phyloP scores from a whole-genome alignment of 2,329 filamentous ascomycete species.

The Juglanconis juglandina region DNA sequence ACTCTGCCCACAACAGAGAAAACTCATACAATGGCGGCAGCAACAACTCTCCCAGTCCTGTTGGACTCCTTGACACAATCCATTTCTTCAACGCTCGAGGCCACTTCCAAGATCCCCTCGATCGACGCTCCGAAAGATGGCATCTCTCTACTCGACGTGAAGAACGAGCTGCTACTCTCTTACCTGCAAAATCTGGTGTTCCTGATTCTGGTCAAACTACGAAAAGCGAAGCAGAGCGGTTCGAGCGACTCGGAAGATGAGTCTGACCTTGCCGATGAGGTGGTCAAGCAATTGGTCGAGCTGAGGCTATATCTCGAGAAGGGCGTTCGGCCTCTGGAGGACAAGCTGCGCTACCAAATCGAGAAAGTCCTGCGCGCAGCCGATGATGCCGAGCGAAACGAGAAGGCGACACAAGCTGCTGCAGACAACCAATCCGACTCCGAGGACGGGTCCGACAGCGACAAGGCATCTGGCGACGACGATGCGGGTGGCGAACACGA shows the following conservation, averaged over 20 bases:
- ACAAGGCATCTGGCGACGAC: conserved; percentile 30
- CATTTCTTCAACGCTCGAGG: conserved; percentile 61
- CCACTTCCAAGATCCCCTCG: conserved; percentile 57
- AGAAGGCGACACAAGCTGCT: conserved; percentile 34
- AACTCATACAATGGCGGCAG: conserved; percentile 26
- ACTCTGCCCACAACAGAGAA: neutral
- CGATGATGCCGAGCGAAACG: conserved; percentile 62
- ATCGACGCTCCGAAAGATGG: conserved; percentile 77
- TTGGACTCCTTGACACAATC: conserved; percentile 56
- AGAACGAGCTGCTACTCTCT: conserved; percentile 94
- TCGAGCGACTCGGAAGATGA: conserved; percentile 30
- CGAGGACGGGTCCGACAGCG: conserved; percentile 34
- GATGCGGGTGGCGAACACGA: conserved; percentile 32
- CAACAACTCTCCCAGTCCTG: conserved; percentile 41
- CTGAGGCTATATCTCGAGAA: conserved; percentile 90
- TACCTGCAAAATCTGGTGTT: conserved; percentile 95
- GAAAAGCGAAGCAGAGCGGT: conserved; percentile 42
- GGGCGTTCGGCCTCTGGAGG: conserved; percentile 85
- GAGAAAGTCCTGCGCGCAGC: conserved; percentile 89
- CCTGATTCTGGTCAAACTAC: conserved; percentile 76
- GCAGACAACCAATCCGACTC: conserved; percentile 31
- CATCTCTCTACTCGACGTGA: conserved; percentile 90
- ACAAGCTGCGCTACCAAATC: conserved; percentile 89
- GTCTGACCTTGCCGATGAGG: conserved; percentile 56
- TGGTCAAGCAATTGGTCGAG: conserved; percentile 84